Conservation (phyloP, 345 rosid species). For the Melaleuca alternifolia region DNA sequence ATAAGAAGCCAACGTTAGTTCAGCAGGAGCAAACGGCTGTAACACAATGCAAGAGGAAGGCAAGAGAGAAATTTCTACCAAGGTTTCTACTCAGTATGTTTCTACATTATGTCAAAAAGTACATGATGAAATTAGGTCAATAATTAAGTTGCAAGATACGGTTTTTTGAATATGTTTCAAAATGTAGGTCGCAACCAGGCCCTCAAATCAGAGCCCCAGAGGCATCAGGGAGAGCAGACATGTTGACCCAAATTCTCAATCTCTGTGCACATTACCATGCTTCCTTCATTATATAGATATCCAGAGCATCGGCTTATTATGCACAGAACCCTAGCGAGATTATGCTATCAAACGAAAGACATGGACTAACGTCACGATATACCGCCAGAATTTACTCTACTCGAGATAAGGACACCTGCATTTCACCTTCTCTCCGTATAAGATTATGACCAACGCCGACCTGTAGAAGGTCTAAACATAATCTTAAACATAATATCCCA, state of each 20-base stretch:
- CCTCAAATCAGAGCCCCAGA: not conserved
- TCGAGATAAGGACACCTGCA: not conserved
- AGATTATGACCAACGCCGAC: not conserved
- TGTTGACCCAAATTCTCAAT: not conserved
- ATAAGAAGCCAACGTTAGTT: not conserved
- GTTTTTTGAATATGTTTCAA: not conserved
- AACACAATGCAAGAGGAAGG: not conserved
- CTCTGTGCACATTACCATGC: conserved; percentile 9
- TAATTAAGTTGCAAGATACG: not conserved
- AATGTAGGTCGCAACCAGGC: conserved; percentile 4
- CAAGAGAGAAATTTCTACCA: not conserved
- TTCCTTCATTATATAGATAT: not conserved
- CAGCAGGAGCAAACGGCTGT: not conserved
- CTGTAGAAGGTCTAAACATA: not conserved
- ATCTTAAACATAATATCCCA: not conserved
- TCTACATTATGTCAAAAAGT: not conserved
- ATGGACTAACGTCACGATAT: not conserved
- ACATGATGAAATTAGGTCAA: not conserved
- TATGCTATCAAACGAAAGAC: not conserved
- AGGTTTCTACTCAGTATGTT: not conserved
- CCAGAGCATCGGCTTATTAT: conserved; percentile 17
- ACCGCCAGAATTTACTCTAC: not conserved
- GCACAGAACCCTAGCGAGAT: not conserved
- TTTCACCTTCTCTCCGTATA: not conserved
- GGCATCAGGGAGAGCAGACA: conserved; percentile 8